A percentile compares a stretch with the other conserved stretches of the same genome.
Evolutionary conservation across 177 flowering plant genomes (phyloP).

Genomic region (Telopea speciosissima): DNA sequence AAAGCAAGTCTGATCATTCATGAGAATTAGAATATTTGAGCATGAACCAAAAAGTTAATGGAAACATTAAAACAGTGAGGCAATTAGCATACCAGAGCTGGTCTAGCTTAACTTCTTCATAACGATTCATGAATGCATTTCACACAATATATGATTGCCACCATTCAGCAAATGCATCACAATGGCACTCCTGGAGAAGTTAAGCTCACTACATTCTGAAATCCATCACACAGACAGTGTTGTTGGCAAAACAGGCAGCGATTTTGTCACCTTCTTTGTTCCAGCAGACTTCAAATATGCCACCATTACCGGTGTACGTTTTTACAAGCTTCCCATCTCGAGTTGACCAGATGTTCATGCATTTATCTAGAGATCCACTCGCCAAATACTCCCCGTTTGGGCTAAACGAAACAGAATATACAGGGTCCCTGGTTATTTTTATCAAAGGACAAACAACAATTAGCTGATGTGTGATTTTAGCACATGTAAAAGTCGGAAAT

Average conservation of each 20-base stretch:
- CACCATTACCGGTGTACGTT: slow-evolving; percentile 85
- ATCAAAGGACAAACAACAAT: neutral
- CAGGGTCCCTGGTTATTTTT: slow-evolving; percentile 63
- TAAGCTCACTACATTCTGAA: slow-evolving; percentile 56
- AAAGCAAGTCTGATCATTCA: too few species aligned
- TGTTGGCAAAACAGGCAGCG: slow-evolving; percentile 90
- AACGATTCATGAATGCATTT: too few species aligned
- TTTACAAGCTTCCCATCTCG: slow-evolving; percentile 79
- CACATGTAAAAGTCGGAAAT: too few species aligned
- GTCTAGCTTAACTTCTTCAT: too few species aligned
- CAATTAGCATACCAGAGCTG: too few species aligned
- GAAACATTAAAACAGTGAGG: too few species aligned
- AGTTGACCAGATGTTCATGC: slow-evolving; percentile 81
- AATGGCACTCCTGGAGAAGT: neutral
- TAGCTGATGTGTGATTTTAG: too few species aligned
- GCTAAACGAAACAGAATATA: slow-evolving; percentile 92
- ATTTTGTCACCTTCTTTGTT: slow-evolving; percentile 90
- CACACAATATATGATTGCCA: too few species aligned
- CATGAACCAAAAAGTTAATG: too few species aligned
- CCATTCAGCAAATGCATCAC: too few species aligned
- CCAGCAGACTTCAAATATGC: slow-evolving; percentile 99
- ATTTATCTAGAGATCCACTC: slow-evolving; percentile 87
- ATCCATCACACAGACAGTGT: slow-evolving; percentile 78
- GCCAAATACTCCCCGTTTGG: slow-evolving; percentile 90
- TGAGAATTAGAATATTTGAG: too few species aligned